Evolutionary conservation across 148 eudicot genomes (phyloP).

Genomic region (Euryodendron excelsum): DNA sequence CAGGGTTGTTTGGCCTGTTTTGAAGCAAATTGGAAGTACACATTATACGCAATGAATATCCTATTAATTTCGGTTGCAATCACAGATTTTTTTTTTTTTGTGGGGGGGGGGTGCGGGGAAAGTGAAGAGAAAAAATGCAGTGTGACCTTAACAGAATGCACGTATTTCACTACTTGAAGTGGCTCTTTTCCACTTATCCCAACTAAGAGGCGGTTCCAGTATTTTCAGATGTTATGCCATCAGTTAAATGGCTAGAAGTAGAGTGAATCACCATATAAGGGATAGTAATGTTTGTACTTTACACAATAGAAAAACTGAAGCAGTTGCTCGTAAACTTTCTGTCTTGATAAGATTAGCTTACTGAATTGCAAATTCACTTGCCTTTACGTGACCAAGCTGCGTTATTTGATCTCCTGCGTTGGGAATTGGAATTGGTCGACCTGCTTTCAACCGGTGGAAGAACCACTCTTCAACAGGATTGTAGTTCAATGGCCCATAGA

Average conservation of each 20-base stretch:
- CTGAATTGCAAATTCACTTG: constrained; percentile 22
- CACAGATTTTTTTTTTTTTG: no score
- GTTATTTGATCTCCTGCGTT: constrained; percentile 81
- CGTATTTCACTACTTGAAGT: background rate
- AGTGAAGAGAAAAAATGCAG: background rate
- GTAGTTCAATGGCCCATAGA: constrained; percentile 98
- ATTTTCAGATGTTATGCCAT: background rate
- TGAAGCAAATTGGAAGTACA: background rate
- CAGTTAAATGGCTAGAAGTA: background rate
- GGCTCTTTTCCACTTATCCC: no score
- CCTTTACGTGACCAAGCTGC: constrained; percentile 97
- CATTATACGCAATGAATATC: background rate
- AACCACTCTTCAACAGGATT: constrained; percentile 99
- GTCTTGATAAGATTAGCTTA: background rate
- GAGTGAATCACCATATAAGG: background rate
- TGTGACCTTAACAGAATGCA: background rate
- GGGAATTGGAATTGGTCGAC: constrained; percentile 95
- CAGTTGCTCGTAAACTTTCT: no score
- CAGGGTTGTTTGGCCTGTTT: background rate
- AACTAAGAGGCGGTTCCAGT: background rate
- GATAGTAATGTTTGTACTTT: background rate
- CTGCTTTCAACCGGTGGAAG: constrained; percentile 95
- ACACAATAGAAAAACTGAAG: no score
- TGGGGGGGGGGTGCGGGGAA: no score
- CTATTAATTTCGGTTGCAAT: no score